Evolutionary conservation across 1,284 basidiomycete genomes (phyloP).

Genomic region (Exsudoporus floridanus): DNA sequence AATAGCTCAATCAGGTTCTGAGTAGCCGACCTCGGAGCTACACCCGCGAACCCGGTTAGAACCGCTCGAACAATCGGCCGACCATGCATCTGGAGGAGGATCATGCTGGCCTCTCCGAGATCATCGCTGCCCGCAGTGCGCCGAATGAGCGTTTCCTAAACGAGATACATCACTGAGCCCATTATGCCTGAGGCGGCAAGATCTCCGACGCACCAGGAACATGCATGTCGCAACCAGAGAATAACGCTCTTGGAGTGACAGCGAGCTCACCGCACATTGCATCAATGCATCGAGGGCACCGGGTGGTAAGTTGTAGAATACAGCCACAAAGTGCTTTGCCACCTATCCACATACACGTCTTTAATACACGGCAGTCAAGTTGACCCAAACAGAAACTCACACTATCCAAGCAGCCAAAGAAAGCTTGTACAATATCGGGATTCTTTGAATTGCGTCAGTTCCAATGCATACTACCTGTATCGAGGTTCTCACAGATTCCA

Average conservation of each 20-base stretch:
- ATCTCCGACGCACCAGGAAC: slow-evolving; percentile 62
- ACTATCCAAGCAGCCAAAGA: slow-evolving; percentile 77
- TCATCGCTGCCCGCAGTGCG: slow-evolving; percentile 56
- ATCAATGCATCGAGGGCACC: slow-evolving; percentile 71
- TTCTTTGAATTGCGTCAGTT: slow-evolving; percentile 48
- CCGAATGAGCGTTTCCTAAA: slow-evolving; percentile 60
- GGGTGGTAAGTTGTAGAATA: slow-evolving; percentile 67
- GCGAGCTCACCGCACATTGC: slow-evolving; percentile 66
- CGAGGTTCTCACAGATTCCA: slow-evolving; percentile 56
- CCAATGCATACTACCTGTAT: background rate
- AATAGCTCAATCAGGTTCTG: slow-evolving; percentile 82
- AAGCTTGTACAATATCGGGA: slow-evolving; percentile 85
- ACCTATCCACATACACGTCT: slow-evolving; percentile 42
- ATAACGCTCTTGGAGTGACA: slow-evolving; percentile 83
- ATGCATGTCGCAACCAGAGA: slow-evolving; percentile 79
- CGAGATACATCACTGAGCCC: background rate
- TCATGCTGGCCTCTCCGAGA: slow-evolving; percentile 47
- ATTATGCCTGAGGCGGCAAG: background rate
- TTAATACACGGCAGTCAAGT: background rate
- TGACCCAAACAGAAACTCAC: slow-evolving; percentile 39
- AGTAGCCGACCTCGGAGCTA: slow-evolving; percentile 79
- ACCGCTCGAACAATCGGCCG: slow-evolving; percentile 68
- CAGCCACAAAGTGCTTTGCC: slow-evolving; percentile 68
- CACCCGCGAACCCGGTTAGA: slow-evolving; percentile 74
- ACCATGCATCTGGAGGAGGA: slow-evolving; percentile 63